Conservation (phyloP, 139 green algal genomes). For the Chlorella vulgaris region DNA sequence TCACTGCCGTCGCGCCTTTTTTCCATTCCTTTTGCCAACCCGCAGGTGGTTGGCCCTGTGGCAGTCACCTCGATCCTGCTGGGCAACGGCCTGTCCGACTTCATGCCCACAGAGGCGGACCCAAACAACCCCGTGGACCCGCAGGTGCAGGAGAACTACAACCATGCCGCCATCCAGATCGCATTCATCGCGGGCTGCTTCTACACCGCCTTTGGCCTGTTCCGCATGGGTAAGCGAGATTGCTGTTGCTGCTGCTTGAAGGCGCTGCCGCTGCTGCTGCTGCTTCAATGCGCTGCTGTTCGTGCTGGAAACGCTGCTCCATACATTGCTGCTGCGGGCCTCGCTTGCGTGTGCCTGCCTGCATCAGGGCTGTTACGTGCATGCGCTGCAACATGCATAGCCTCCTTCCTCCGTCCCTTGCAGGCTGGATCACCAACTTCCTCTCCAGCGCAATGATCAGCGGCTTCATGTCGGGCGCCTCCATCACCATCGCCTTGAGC, state of each 20-base stretch:
- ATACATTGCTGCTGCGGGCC: too few species aligned
- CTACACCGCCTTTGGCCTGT: conserved; percentile 76
- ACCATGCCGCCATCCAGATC: conserved; percentile 63
- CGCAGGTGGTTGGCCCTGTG: conserved; percentile 63
- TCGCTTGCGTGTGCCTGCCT: too few species aligned
- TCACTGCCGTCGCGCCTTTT: neutral
- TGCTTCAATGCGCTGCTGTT: too few species aligned
- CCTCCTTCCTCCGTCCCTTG: conserved; percentile 43
- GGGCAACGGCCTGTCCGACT: conserved; percentile 31
- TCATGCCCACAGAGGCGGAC: conserved; percentile 41
- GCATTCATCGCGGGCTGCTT: conserved; percentile 77
- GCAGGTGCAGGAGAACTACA: conserved; percentile 48
- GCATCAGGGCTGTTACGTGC: too few species aligned
- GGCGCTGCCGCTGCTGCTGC: too few species aligned
- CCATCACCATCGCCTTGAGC: conserved; percentile 73
- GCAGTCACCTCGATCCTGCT: conserved; percentile 63
- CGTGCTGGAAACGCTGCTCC: too few species aligned
- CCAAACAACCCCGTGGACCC: conserved; percentile 59
- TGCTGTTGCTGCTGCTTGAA: neutral
- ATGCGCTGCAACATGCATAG: neutral
- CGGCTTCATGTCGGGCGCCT: conserved; percentile 88
- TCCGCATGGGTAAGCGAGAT: conserved; percentile 78
- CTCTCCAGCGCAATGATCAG: conserved; percentile 80
- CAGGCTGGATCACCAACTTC: conserved; percentile 85
- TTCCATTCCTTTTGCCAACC: neutral